phyloP scores from a whole-genome alignment of 495 filamentous ascomycete species.

The Aspergillus asperescens region DNA sequence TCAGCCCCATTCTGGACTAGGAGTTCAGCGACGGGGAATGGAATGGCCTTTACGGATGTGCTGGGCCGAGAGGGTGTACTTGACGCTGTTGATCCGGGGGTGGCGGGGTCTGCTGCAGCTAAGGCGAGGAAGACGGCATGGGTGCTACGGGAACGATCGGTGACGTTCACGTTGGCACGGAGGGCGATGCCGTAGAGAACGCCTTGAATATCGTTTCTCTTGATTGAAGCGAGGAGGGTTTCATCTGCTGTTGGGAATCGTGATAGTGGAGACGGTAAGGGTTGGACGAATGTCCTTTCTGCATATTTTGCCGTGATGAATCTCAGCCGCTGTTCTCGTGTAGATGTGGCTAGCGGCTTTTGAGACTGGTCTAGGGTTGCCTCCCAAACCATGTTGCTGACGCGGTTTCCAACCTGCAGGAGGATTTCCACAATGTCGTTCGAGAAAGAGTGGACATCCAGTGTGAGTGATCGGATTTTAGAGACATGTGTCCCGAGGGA shows the following conservation, averaged over 20 bases:
- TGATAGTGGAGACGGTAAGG: conserved; percentile 67
- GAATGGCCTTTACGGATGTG: conserved; percentile 36
- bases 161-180: conserved; percentile 77
- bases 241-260: conserved; percentile 80
- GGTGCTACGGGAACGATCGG: conserved; percentile 81
- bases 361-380: conserved; percentile 64
- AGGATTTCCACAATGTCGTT: conserved; percentile 95
- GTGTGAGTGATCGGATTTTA: conserved; percentile 90
- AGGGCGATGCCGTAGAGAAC: conserved; percentile 88
- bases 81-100: conserved; percentile 48
- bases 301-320: conserved; percentile 97
- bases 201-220: conserved; percentile 86
- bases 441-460: conserved; percentile 93
- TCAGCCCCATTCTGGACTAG: conserved; percentile 92
- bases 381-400: conserved; percentile 97
- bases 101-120: conserved; percentile 86
- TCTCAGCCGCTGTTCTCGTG: conserved; percentile 78
- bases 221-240: conserved; percentile 85
- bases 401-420: conserved; percentile 82
- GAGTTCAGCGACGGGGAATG: conserved; percentile 87
- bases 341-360: conserved; percentile 71
- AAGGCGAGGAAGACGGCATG: conserved; percentile 88
- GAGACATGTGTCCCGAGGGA: conserved; percentile 97
- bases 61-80: conserved; percentile 29
- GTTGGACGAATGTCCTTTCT: conserved; percentile 72